Evolutionary conservation across 371 early-diverging fungal species (phyloP).

Genomic region (Saksenaea oblongispora): DNA sequence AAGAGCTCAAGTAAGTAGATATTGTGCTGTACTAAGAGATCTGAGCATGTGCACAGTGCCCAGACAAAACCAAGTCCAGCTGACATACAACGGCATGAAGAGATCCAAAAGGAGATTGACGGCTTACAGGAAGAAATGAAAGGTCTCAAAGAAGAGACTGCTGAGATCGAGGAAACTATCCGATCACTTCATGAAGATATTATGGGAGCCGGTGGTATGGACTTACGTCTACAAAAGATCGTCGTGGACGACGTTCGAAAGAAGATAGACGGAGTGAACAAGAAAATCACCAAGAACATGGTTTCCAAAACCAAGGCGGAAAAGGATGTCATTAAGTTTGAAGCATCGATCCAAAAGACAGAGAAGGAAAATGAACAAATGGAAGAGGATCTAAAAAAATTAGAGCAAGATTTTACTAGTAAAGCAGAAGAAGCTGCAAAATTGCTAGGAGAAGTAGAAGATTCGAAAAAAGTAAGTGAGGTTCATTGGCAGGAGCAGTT

Average conservation of each 20-base stretch:
- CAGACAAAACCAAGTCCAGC: constrained; percentile 49
- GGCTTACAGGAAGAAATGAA: constrained; percentile 42
- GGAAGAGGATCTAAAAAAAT: constrained; percentile 55
- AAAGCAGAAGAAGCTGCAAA: constrained; percentile 49
- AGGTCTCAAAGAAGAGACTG: constrained; percentile 36
- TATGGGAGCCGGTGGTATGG: constrained; percentile 88
- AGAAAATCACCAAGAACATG: constrained; percentile 64
- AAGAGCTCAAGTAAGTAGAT: constrained; percentile 49
- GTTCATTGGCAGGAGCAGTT: neutral
- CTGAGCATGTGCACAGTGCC: constrained; percentile 14
- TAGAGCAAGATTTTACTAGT: constrained; percentile 59
- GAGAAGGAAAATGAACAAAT: constrained; percentile 69
- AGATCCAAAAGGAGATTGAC: constrained; percentile 44
- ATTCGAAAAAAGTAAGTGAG: constrained; percentile 52
- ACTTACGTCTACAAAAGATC: constrained; percentile 82
- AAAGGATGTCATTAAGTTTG: constrained; percentile 72
- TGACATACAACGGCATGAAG: constrained; percentile 43
- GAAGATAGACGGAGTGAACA: constrained; percentile 66
- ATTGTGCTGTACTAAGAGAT: neutral
- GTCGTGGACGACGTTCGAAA: constrained; percentile 84
- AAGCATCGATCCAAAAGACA: constrained; percentile 62
- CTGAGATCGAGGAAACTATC: constrained; percentile 67
- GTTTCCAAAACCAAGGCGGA: constrained; percentile 75
- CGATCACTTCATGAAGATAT: constrained; percentile 83
- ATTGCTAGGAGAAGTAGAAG: constrained; percentile 52